Evolutionary conservation across 1,284 basidiomycete species (phyloP), one percentile per base, ranked within the genome.

Genomic region (Entoloma clypeatum): DNA sequence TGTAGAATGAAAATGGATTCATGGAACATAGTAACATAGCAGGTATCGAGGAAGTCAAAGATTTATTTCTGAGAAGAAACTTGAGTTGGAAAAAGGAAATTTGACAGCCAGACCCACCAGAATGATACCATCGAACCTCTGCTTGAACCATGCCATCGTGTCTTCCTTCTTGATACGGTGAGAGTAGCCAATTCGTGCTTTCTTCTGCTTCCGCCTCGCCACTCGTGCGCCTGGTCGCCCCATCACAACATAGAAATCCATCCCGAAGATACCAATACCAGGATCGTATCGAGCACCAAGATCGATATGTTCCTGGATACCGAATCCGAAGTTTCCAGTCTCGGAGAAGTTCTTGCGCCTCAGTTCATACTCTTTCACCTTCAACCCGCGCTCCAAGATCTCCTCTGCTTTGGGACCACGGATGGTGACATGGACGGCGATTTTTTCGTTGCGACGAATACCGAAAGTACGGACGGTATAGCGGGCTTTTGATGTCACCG

Each of bases 391-490:
- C 79, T 99, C 96, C 59, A 99, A 79, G 68, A 96, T 98, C 72
- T 99, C 95, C 81, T 99, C 95, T 39, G 95, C 95, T 75, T 99
- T 99, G 60, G 95, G 95, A 37, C 95, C 95, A 56, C 95, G 92
- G 74, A 99, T 96, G 64, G 95, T 99, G 64, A 99, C 95, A 75
- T 99, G 95, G 59, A 89, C 90, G 43, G 96, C 96, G 64, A 99
- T 99, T 84, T 99, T 98, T 76, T 99, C 96, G 80, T 99, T 99
- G 77, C 95, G 90, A 68, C 96, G 91, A 77, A 99, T 99, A 68
- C 92, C 89, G 76, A 99, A 99, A 45, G 91, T 91, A 62, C 95
- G 93, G 71, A 99, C 92, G 60, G 96, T 99, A 89, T 96, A 99
- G 59, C 95, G 92, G 51, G 95, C 95, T 81, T 98, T 99, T 69